A percentile compares a stretch with the other conserved stretches of the same genome.
phyloP scores from a whole-genome alignment of 148 eudicot species.

The Rhododendron molle region DNA sequence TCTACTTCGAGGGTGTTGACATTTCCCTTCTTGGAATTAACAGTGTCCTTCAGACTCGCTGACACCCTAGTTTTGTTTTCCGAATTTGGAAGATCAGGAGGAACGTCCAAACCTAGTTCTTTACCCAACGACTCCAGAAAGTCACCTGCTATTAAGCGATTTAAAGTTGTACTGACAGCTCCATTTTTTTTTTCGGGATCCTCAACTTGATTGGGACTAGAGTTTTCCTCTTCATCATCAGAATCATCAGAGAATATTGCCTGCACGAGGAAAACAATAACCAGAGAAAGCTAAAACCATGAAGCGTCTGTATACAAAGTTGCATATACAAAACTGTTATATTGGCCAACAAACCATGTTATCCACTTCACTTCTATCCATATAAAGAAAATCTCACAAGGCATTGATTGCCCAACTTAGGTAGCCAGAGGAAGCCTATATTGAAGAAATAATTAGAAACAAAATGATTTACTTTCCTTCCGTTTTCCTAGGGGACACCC shows the following conservation, averaged over 20 bases:
- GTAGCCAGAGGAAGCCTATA: background rate
- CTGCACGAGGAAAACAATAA: conserved; percentile 30
- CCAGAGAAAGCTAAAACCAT: background rate
- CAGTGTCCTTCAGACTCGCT: conserved; percentile 21
- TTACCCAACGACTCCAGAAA: conserved; percentile 91
- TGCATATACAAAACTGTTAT: background rate
- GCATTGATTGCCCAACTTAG: background rate
- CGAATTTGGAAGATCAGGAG: conserved; percentile 58
- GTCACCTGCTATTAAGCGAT: conserved; percentile 91
- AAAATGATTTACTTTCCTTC: background rate
- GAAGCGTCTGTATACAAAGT: background rate
- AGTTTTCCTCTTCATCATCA: conserved; percentile 57
- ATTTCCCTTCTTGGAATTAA: conserved; percentile 15
- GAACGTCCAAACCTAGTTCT: conserved; percentile 91
- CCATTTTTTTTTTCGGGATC: conserved; percentile 62
- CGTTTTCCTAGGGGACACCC: background rate
- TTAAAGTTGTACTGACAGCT: conserved; percentile 75
- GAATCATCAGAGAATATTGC: conserved; percentile 95
- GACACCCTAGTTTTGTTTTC: conserved; percentile 26
- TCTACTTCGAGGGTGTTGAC: background rate
- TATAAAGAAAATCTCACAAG: background rate
- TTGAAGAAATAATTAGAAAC: background rate
- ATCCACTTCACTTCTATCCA: background rate
- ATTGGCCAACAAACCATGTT: background rate
- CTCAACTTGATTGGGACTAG: conserved; percentile 37